A percentile compares a stretch with the other conserved stretches of the same genome.
Conservation (phyloP, 2,329 filamentous ascomycete genomes). For the Cladosporium sp. region DNA sequence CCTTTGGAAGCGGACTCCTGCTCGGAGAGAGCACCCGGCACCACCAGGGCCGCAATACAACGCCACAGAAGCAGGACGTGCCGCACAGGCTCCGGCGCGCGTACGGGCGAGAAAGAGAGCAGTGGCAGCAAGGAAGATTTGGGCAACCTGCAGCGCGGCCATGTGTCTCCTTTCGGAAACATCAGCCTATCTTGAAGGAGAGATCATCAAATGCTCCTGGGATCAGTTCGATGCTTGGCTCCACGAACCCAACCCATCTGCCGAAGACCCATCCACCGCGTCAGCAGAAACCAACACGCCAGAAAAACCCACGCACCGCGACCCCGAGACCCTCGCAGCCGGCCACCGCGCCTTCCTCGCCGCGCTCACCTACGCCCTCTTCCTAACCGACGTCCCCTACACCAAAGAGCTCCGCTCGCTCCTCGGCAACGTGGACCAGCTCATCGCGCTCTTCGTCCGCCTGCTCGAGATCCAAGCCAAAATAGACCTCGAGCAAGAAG, state of each 20-base stretch:
- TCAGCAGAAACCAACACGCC: not conserved
- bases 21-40: constrained; percentile 70
- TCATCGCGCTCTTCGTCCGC: constrained; percentile 69
- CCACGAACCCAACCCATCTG: constrained; percentile 2
- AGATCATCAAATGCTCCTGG: constrained; percentile 78
- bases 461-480: constrained; percentile 71
- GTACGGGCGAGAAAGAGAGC: constrained; percentile 58
- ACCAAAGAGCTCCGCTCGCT: constrained; percentile 60
- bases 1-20: constrained; percentile 76
- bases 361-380: constrained; percentile 58
- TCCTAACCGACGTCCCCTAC: constrained; percentile 59
- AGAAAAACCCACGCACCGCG: constrained; percentile 46
- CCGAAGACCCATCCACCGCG: not conserved
- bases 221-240: constrained; percentile 70
- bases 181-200: constrained; percentile 81
- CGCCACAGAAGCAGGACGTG: constrained; percentile 54
- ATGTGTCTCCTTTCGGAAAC: constrained; percentile 86
- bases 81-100: constrained; percentile 56
- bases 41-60: constrained; percentile 61
- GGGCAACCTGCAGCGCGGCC: constrained; percentile 82
- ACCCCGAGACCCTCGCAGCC: constrained; percentile 76
- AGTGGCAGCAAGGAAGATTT: constrained; percentile 69
- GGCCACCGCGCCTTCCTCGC: constrained; percentile 74
- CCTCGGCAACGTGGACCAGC: constrained; percentile 70
- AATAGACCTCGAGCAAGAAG: constrained; percentile 74